Conservation (phyloP, 2,329 filamentous ascomycete species). For the Hypoxylon sp. region DNA sequence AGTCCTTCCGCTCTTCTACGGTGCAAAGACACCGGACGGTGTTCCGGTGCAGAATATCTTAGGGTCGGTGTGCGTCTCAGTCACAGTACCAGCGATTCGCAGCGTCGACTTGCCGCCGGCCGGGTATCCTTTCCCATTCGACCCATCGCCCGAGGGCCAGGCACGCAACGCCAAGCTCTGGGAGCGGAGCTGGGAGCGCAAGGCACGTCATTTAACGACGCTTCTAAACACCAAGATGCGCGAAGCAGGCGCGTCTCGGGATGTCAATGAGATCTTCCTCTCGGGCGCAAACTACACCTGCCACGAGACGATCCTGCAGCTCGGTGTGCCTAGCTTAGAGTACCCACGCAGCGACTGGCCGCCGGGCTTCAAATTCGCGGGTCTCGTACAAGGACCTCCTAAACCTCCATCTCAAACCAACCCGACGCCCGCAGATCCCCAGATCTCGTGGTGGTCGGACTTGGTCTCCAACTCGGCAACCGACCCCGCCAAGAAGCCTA, state of each 20-base stretch:
- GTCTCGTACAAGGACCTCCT: constrained; percentile 53
- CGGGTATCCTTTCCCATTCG: constrained; percentile 53
- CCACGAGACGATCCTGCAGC: constrained; percentile 56
- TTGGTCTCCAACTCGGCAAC: constrained; percentile 50
- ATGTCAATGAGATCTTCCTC: constrained; percentile 49
- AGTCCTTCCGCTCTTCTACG: constrained; percentile 54
- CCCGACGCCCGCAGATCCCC: constrained; percentile 34
- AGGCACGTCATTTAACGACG: constrained; percentile 47
- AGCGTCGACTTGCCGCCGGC: constrained; percentile 57
- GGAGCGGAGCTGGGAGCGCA: constrained; percentile 51
- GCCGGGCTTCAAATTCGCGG: constrained; percentile 54
- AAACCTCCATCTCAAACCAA: background rate
- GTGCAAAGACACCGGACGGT: constrained; percentile 49
- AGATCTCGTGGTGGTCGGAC: constrained; percentile 56
- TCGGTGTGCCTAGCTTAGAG: constrained; percentile 58
- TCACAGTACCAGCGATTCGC: constrained; percentile 57
- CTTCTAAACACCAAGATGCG: constrained; percentile 51
- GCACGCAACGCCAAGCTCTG: constrained; percentile 50
- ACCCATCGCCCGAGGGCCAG: constrained; percentile 49
- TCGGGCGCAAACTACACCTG: constrained; percentile 56
- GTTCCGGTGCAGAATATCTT: constrained; percentile 38
- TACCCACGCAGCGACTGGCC: constrained; percentile 59
- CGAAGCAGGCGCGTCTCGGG: constrained; percentile 50
- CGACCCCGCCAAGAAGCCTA: background rate
- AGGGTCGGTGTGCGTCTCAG: constrained; percentile 54